phyloP scores from a whole-genome alignment of 2,329 filamentous ascomycete genomes.

The Bipolaris zeicola region DNA sequence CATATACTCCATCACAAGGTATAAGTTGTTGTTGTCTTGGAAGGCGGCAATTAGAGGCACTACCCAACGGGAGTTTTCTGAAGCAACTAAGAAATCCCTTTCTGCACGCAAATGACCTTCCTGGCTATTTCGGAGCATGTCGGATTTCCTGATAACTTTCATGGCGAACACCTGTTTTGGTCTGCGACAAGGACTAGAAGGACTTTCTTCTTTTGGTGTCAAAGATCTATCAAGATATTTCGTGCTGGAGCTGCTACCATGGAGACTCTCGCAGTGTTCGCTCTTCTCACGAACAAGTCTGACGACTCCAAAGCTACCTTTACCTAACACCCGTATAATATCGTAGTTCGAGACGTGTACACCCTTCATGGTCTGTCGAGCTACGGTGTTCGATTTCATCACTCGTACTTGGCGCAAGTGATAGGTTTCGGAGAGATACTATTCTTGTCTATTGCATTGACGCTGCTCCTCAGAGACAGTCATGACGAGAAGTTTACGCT shows the following conservation, averaged over 20 bases:
- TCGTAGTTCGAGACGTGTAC: slow-evolving; percentile 73
- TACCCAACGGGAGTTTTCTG: slow-evolving; percentile 87
- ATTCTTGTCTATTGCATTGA: slow-evolving; percentile 62
- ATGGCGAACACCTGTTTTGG: slow-evolving; percentile 77
- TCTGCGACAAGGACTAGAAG: slow-evolving; percentile 11
- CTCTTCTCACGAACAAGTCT: slow-evolving; percentile 75
- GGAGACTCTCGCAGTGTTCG: slow-evolving; percentile 22
- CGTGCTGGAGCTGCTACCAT: slow-evolving; percentile 18
- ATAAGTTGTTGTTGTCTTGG: slow-evolving; percentile 81
- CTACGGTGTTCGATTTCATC: slow-evolving; percentile 67
- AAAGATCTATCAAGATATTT: slow-evolving; percentile 18
- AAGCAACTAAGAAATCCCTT: slow-evolving; percentile 86
- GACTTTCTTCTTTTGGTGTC: slow-evolving; percentile 1
- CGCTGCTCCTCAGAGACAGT: slow-evolving; percentile 62
- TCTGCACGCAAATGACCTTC: slow-evolving; percentile 92
- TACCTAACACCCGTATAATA: slow-evolving; percentile 79
- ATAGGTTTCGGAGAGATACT: slow-evolving; percentile 70
- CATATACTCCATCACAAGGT: slow-evolving; percentile 98
- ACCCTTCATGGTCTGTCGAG: slow-evolving; percentile 55
- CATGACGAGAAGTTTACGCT: slow-evolving; percentile 65
- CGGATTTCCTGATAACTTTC: slow-evolving; percentile 94
- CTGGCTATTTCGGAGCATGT: slow-evolving; percentile 89
- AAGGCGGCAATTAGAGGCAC: slow-evolving; percentile 88
- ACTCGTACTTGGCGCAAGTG: slow-evolving; percentile 75
- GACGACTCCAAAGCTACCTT: slow-evolving; percentile 94